phyloP scores from a whole-genome alignment of 1,284 basidiomycete species.

The Trichosporon sp. region DNA sequence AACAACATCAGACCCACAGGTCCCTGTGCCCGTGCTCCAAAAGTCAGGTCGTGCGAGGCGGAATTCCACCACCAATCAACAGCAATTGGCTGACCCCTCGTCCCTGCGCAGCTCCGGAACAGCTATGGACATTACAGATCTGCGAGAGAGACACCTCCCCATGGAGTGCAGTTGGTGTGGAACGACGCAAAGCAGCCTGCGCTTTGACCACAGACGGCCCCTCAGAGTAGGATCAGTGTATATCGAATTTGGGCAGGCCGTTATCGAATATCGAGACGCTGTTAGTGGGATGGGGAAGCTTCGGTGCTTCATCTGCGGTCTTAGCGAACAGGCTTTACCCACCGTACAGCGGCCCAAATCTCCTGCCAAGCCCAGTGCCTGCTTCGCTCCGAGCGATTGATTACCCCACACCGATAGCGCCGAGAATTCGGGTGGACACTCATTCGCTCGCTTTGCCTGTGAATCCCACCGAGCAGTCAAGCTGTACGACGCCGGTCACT shows the following conservation, averaged over 20 bases:
- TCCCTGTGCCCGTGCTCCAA: background rate
- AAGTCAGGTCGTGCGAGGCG: background rate
- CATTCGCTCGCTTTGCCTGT: too few relatives aligned
- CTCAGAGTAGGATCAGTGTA: too few relatives aligned
- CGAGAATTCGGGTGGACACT: too few relatives aligned
- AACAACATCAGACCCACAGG: background rate
- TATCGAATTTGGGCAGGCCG: background rate
- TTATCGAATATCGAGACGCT: background rate
- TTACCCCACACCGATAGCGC: background rate
- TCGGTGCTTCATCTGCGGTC: background rate
- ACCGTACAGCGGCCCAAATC: background rate
- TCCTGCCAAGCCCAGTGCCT: background rate
- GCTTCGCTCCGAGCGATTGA: background rate
- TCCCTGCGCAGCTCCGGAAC: too few relatives aligned
- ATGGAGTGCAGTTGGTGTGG: too few relatives aligned
- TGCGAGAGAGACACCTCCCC: background rate
- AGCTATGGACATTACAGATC: background rate
- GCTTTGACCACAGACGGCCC: too few relatives aligned
- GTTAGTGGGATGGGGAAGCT: background rate
- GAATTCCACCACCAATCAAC: background rate
- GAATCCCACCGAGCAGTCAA: too few relatives aligned
- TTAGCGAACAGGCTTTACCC: background rate
- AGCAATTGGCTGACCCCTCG: too few relatives aligned
- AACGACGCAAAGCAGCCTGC: too few relatives aligned
- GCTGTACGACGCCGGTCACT: too few relatives aligned